Base-by-base conservation (phyloP, 2,329 filamentous ascomycete species). In the Macrophomina pseudophaseolina region DNA sequence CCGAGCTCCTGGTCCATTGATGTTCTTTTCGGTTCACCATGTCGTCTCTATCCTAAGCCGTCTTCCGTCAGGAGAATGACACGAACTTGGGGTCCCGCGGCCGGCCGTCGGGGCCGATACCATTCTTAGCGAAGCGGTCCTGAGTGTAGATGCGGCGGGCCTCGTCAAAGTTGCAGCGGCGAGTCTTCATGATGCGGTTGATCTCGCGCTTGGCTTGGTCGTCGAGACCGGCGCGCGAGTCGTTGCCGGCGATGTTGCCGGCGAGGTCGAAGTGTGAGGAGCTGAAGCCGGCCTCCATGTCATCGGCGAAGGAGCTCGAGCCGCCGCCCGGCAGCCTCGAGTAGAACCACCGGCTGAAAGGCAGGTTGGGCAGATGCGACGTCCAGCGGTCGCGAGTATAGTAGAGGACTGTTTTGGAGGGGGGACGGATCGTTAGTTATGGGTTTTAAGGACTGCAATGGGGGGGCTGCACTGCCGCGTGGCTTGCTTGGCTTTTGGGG, bases 1-100 rank as follows among this genome's bases (percentile, higher is more conserved):
- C 23, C 23, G 23, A 23, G 23, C 23, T 23, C 23, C 23, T 40
- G 16, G 58, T 30, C 44, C 5, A 23, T 52, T 30, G 30, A 40
- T 49, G 30, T 9, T 62, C 16, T 14, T 48, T 49, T 48, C 5
- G 3, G 7, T 40, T 62, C 14, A 23, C 23, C 23, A 23, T 23
- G 23, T 23, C 23, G 3, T 48, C 40, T 46, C 40, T 23, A 8
- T 16, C 32, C 23, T 8, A 23, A 23, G 23, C 23, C 23, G 23
- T 2, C 23, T 23, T 32, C 33, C 18, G 35, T 85, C 75, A 91
- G 68, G 90, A 92, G 80, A 98, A 98, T 76, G 92, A 96, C 68
- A 98, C 93, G 76, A 97, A 97, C 83, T 97, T 97, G 69, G 94
- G 93, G 82, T 98, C 94, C 76, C 89, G 86, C 69, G 95, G 95